phyloP scores from a whole-genome alignment of 805 yeast genomes.

The Barnettozyma sucrosica region DNA sequence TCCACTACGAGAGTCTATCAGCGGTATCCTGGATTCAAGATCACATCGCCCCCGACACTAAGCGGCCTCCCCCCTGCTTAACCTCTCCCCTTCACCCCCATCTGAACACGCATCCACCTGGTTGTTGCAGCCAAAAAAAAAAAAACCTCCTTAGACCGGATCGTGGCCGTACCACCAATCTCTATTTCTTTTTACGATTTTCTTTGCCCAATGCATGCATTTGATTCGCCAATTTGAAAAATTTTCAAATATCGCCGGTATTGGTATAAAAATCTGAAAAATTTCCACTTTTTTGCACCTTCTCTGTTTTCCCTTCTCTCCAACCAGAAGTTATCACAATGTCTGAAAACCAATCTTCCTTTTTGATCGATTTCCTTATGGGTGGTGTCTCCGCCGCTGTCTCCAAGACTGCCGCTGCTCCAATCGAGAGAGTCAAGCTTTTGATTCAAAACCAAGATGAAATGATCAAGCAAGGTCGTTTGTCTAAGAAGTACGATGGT shows the following conservation, averaged over 20 bases:
- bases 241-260: conserved; percentile 1
- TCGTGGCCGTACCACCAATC: background rate
- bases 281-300: conserved; percentile 1
- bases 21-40: too few relatives aligned
- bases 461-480: conserved; percentile 97
- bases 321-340: conserved; percentile 14
- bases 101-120: background rate
- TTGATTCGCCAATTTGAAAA: conserved; percentile 9
- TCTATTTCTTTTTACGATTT: conserved; percentile 1
- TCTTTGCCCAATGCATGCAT: background rate
- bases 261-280: conserved; percentile 2
- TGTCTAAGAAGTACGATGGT: conserved; percentile 81
- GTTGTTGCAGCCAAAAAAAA: background rate
- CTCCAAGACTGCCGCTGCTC: conserved; percentile 96
- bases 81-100: background rate
- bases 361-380: conserved; percentile 75
- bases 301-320: background rate
- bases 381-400: conserved; percentile 99
- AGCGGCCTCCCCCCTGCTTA: background rate
- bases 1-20: background rate
- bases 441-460: conserved; percentile 97
- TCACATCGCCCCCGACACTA: too few relatives aligned
- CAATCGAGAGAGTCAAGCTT: conserved; percentile 94
- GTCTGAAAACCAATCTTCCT: conserved; percentile 38
- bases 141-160: background rate